Percentiles rank a stretch among this genome's conserved stretches.
Evolutionary conservation across 176 grass and related monocot genomes (phyloP).

Genomic region (Oryza glumipatula): DNA sequence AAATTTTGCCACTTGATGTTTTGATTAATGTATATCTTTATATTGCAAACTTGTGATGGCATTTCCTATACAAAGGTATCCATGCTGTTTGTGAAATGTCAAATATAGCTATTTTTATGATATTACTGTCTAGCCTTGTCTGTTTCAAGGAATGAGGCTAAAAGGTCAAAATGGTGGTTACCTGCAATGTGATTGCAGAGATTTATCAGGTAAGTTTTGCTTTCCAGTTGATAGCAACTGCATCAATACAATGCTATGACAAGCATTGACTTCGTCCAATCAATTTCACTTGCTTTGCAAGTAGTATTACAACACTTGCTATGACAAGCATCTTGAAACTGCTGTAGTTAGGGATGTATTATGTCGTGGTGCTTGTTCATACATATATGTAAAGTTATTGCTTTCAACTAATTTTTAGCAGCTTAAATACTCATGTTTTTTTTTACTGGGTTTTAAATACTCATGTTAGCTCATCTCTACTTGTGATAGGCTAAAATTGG

Average conservation of each 20-base stretch:
- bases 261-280: background rate
- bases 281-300: slow-evolving; percentile 7
- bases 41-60: slow-evolving; percentile 6
- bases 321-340: background rate
- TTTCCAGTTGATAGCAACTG: slow-evolving; percentile 10
- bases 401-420: background rate
- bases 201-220: slow-evolving; percentile 26
- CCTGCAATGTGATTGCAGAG: background rate
- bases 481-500: slow-evolving; percentile 16
- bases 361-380: background rate
- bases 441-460: background rate
- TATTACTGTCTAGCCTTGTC: slow-evolving; percentile 4
- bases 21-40: slow-evolving; percentile 52
- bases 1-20: slow-evolving; percentile 51
- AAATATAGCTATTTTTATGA: slow-evolving; percentile 22
- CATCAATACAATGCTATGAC: background rate
- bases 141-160: slow-evolving; percentile 7
- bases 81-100: slow-evolving; percentile 36
- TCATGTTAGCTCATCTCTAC: background rate
- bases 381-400: slow-evolving; percentile 15
- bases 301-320: background rate
- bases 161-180: background rate
- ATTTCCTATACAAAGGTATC: slow-evolving; percentile 38
- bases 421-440: background rate
- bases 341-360: background rate